Evolutionary conservation across 495 filamentous ascomycete species (phyloP).

Genomic region (Aspergillus bridgeri): DNA sequence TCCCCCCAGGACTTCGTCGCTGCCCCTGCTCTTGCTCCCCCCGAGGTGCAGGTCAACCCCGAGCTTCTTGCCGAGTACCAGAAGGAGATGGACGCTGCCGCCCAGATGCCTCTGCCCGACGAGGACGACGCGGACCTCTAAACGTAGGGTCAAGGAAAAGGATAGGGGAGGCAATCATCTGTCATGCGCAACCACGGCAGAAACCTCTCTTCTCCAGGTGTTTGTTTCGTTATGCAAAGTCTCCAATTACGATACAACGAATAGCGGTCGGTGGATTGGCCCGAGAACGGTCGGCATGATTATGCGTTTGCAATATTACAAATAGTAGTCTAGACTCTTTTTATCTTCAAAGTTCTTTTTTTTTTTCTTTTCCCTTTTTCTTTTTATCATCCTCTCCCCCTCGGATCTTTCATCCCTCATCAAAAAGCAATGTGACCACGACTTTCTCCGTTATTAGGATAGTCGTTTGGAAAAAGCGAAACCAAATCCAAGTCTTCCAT

Average conservation of each 20-base stretch:
- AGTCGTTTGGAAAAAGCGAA: neutral
- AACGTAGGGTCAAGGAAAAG: constrained; percentile 21
- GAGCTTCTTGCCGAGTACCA: constrained; percentile 76
- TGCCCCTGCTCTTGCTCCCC: constrained; percentile 87
- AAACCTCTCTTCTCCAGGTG: neutral
- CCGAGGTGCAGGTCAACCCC: constrained; percentile 83
- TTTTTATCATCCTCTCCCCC: neutral
- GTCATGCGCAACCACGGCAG: neutral
- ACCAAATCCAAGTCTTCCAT: too few relatives aligned
- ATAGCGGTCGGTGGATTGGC: constrained; percentile 38
- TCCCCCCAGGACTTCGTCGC: constrained; percentile 86
- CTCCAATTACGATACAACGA: constrained; percentile 44
- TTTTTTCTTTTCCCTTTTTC: neutral
- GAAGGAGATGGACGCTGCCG: constrained; percentile 83
- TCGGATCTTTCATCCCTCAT: neutral
- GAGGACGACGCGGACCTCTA: constrained; percentile 87
- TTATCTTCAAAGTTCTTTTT: constrained; percentile 34
- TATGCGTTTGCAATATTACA: constrained; percentile 37
- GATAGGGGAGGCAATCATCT: neutral
- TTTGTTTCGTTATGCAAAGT: constrained; percentile 23
- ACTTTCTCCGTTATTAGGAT: neutral
- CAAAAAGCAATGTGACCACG: neutral
- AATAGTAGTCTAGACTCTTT: constrained; percentile 46
- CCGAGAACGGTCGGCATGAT: constrained; percentile 39
- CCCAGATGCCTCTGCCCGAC: constrained; percentile 82